These are phyloP conservation scores for Ascodesmis nigricans DNA, from an alignment of 495 filamentous ascomycete species.

Conservation along the genomic window DNA sequence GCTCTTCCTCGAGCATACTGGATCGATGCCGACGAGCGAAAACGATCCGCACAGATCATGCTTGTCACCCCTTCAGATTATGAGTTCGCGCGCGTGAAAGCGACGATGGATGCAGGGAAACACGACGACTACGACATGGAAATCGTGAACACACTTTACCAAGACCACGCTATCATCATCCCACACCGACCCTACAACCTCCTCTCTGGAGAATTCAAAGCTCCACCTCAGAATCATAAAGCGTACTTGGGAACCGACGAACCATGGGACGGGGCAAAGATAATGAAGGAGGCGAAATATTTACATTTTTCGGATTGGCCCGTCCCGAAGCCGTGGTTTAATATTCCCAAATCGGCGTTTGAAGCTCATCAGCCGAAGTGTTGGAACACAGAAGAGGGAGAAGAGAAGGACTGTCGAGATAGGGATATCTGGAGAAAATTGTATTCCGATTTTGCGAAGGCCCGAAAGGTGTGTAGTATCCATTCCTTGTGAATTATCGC, in stretches of 20 bases:
- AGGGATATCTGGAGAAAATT: constrained; percentile 48
- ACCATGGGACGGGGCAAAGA: constrained; percentile 44
- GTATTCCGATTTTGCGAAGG: constrained; percentile 42
- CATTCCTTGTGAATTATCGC: not conserved
- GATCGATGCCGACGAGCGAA: constrained; percentile 33
- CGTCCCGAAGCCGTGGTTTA: constrained; percentile 56
- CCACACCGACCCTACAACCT: constrained; percentile 54
- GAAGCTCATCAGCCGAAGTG: constrained; percentile 38
- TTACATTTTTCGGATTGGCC: constrained; percentile 72
- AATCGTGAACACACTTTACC: constrained; percentile 47
- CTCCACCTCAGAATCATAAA: constrained; percentile 27
- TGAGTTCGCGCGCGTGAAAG: constrained; percentile 34
- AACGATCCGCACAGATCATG: constrained; percentile 39
- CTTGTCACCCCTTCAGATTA: constrained; percentile 37
- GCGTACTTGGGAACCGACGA: constrained; percentile 42
- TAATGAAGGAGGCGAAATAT: constrained; percentile 43
- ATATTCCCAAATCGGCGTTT: constrained; percentile 33
- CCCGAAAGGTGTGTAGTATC: constrained; percentile 37
- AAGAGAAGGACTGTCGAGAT: constrained; percentile 34
- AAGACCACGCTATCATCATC: constrained; percentile 43
- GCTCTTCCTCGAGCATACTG: constrained; percentile 61
- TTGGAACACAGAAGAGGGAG: constrained; percentile 25
- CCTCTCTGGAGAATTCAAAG: constrained; percentile 47
- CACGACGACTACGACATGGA: constrained; percentile 48
- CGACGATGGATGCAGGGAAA: constrained; percentile 25